Conservation (phyloP, 441 rosid species). For the Populus hybrid region DNA sequence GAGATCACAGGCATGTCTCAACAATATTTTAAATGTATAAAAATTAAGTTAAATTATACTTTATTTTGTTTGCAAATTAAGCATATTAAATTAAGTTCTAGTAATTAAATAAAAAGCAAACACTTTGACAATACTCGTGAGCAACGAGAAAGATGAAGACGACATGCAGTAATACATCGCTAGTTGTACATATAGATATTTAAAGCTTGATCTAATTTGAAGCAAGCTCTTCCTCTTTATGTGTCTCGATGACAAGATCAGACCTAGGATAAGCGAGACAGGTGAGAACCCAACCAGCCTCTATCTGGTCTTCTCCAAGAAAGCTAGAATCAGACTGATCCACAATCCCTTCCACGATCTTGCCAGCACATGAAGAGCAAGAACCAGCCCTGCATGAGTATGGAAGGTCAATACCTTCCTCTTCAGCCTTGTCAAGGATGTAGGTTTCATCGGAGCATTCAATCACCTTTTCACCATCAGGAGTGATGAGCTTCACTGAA, state of each 20-base stretch:
- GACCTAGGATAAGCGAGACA: conserved; percentile 66
- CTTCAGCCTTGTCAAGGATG: conserved; percentile 72
- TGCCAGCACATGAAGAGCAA: conserved; percentile 88
- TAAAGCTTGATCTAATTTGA: conserved; percentile 6
- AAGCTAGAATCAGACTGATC: conserved; percentile 84
- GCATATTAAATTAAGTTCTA: too few relatives aligned
- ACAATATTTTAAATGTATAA: too few relatives aligned
- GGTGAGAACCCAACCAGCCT: conserved; percentile 66
- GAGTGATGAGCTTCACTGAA: conserved; percentile 78
- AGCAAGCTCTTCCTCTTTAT: conserved; percentile 79
- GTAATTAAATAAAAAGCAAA: too few relatives aligned
- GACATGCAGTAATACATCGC: too few relatives aligned
- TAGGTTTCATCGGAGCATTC: conserved; percentile 53
- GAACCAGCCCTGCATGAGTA: conserved; percentile 95
- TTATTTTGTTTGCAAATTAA: too few relatives aligned
- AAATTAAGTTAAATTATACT: too few relatives aligned
- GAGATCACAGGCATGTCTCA: too few relatives aligned
- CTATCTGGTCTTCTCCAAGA: conserved; percentile 78
- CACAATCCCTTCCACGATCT: conserved; percentile 39
- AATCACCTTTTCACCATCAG: conserved; percentile 50
- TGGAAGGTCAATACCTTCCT: conserved; percentile 67
- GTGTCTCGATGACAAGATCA: conserved; percentile 68
- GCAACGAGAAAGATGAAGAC: too few relatives aligned
- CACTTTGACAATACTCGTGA: too few relatives aligned
- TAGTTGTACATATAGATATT: background rate